phyloP scores from a whole-genome alignment of 1,284 basidiomycete species.

The Moesziomyces parantarcticus region DNA sequence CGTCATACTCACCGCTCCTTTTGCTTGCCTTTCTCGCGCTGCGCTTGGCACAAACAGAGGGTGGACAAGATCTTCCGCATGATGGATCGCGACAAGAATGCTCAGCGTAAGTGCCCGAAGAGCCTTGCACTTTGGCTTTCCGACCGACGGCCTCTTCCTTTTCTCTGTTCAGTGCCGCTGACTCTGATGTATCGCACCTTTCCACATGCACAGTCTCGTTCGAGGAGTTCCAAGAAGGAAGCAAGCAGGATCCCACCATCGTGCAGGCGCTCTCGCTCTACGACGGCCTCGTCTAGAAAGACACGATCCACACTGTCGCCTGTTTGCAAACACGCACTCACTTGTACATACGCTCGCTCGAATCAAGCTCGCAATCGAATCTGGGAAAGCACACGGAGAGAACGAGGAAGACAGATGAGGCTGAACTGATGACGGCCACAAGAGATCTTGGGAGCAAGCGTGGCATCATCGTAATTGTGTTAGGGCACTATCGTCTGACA shows the following conservation, averaged over 20 bases:
- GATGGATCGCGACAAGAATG: slow-evolving; percentile 67
- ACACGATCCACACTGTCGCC: neutral
- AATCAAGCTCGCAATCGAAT: slow-evolving; percentile 1
- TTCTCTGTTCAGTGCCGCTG: neutral
- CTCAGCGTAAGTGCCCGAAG: slow-evolving; percentile 52
- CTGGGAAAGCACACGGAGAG: neutral
- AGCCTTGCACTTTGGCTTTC: neutral
- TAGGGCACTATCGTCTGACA: too few relatives aligned
- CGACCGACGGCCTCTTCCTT: neutral
- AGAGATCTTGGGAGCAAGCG: too few relatives aligned
- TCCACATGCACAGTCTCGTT: slow-evolving; percentile 54
- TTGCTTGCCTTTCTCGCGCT: neutral
- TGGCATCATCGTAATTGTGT: too few relatives aligned
- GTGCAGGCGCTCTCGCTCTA: slow-evolving; percentile 65
- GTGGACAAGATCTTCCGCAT: slow-evolving; percentile 67
- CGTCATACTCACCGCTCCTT: neutral
- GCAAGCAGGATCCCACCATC: slow-evolving; percentile 66
- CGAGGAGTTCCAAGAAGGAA: slow-evolving; percentile 67
- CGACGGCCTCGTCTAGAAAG: slow-evolving; percentile 52
- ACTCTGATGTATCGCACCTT: neutral
- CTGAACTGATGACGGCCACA: too few relatives aligned
- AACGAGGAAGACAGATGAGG: too few relatives aligned
- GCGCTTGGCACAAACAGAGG: slow-evolving; percentile 32
- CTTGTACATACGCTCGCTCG: slow-evolving; percentile 7
- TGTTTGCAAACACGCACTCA: neutral